These are phyloP conservation scores for Pseudogymnoascus verrucosus DNA, from an alignment of 2,329 filamentous ascomycete genomes.

Conservation along the genomic window DNA sequence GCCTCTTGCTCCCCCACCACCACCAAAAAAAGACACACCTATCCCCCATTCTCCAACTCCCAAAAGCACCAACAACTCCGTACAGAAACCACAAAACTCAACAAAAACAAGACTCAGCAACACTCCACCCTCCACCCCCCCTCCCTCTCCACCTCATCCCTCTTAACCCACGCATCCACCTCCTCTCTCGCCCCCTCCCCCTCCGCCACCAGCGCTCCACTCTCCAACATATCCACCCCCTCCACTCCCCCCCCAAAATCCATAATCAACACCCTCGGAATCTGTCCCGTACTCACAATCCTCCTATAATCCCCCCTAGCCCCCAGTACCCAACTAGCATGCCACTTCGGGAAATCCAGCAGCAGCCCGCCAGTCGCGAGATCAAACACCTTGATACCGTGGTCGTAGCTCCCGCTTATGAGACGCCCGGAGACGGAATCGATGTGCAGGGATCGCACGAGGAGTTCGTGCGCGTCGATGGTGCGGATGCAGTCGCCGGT, in stretches of 20 bases:
- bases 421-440: slow-evolving; percentile 81
- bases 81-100: not conserved
- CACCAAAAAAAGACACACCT: too few relatives aligned
- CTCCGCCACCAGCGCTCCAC: slow-evolving; percentile 14
- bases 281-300: slow-evolving; percentile 91
- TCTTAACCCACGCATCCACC: not conserved
- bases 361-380: slow-evolving; percentile 70
- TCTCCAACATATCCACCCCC: slow-evolving; percentile 52
- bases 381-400: slow-evolving; percentile 90
- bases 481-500: slow-evolving; percentile 77
- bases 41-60: not conserved
- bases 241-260: slow-evolving; percentile 68
- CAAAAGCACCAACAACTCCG: not conserved
- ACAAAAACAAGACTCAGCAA: not conserved
- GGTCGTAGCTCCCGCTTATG: slow-evolving; percentile 88
- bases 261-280: slow-evolving; percentile 84
- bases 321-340: slow-evolving; percentile 90
- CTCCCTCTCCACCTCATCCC: not conserved
- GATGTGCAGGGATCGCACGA: slow-evolving; percentile 85
- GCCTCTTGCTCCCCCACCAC: too few relatives aligned
- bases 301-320: slow-evolving; percentile 93
- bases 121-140: not conserved
- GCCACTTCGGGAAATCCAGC: slow-evolving; percentile 88
- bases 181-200: not conserved
- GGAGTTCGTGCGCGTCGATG: slow-evolving; percentile 72